These are phyloP conservation scores for Fusarium lateritium DNA, from an alignment of 2,329 filamentous ascomycete genomes.

Conservation along the genomic window DNA sequence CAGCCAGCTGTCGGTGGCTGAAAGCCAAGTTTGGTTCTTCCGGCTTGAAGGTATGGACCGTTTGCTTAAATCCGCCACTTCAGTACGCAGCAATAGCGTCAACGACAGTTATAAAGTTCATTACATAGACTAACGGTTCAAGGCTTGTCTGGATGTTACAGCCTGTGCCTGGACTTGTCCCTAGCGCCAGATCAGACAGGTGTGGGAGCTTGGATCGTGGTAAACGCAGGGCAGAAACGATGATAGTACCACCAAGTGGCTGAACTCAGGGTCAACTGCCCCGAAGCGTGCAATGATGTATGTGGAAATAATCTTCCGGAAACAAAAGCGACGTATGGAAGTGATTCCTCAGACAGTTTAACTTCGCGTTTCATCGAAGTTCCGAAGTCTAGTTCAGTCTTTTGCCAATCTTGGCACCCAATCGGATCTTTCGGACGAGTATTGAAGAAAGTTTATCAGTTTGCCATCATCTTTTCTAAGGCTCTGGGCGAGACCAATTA, in stretches of 20 bases:
- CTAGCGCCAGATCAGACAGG: background rate
- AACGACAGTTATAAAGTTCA: background rate
- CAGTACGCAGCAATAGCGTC: background rate
- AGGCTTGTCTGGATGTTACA: background rate
- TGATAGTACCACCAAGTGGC: background rate
- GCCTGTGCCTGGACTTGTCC: background rate
- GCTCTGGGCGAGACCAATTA: background rate
- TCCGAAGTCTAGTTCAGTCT: background rate
- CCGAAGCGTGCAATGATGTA: background rate
- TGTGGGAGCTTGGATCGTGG: background rate
- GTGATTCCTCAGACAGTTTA: background rate
- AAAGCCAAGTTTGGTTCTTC: background rate
- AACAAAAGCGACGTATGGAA: background rate
- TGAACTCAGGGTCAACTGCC: background rate
- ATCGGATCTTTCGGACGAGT: background rate
- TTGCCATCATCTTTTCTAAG: background rate
- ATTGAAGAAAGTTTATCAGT: background rate
- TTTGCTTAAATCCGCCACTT: background rate
- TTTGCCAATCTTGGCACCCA: no score
- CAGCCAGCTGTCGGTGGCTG: background rate
- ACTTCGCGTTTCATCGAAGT: background rate
- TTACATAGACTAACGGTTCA: background rate
- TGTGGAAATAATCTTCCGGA: background rate
- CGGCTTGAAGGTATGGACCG: background rate
- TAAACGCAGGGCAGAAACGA: background rate